Evolutionary conservation across 257 asterid species (phyloP), one percentile per base, ranked within the genome.

Genomic region (Buddleja alternifolia): DNA sequence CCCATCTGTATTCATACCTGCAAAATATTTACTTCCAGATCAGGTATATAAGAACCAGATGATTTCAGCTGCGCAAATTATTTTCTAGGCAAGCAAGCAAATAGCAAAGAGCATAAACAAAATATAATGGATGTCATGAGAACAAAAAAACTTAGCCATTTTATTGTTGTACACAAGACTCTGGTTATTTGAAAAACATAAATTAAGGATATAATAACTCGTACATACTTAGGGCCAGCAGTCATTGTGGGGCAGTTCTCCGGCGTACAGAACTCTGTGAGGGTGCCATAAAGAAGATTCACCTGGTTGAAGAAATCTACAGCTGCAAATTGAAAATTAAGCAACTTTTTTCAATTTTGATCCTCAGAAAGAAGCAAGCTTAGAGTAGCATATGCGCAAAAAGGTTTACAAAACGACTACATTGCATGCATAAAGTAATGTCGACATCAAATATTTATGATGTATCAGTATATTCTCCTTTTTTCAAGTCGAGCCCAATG

Each of bases 1-100:
- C 98, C 98, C 97, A 90, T 75, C 97, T 86, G 60, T 93, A 93
- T 73, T 90, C 97, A 2, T 93, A 93, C 86, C 97, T 93, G 85
- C 67, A 79, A 59, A 11, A 50, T 4, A 32, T 10, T 61, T 60
- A 48, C 51, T 51, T 10, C 2, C 57, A 20, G 14, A 16, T 75
- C 53, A 67, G 73, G 20, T n/a, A n/a, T n/a, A n/a, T n/a, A n/a
- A n/a, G 24, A 17, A n/a, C n/a, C 3, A 20, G 2, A 29, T 1
- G 34, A 29, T 29, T 29, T 29, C 2, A 1, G 34, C 34, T 29
- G 34, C 34, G 5, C 2, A 29, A 29, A 29, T n/a, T n/a, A 29
- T 1, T 1, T 29, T 29, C 34, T 29, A 29, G 34, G 34, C 2
- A 29, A 5, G 3, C 34, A 5, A 29, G 34, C 34, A 29, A 29